Conservation (phyloP, 495 filamentous ascomycete species). For the Cryomyces minteri region DNA sequence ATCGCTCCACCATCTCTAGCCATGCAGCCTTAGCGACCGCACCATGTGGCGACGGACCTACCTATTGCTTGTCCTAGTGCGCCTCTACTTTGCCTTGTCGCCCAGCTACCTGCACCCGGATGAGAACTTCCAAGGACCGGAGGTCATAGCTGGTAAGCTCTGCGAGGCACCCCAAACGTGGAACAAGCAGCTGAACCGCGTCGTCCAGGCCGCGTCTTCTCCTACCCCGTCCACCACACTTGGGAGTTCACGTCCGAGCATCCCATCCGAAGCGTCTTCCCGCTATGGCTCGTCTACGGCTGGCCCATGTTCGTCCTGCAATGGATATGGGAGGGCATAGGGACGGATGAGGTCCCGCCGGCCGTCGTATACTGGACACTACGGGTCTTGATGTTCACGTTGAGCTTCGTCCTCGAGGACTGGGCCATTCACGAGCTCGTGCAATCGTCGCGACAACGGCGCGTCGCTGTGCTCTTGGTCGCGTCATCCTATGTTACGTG, state of each 20-base stretch:
- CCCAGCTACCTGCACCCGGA: constrained; percentile 96
- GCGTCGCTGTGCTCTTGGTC: constrained; percentile 55
- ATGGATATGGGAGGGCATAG: constrained; percentile 60
- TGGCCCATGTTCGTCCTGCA: constrained; percentile 78
- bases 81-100: constrained; percentile 83
- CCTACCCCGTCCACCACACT: constrained; percentile 64
- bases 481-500: constrained; percentile 96
- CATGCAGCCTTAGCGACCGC: background rate
- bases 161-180: background rate
- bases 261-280: constrained; percentile 88
- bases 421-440: constrained; percentile 91
- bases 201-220: constrained; percentile 62
- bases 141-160: constrained; percentile 81
- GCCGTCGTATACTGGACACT: constrained; percentile 75
- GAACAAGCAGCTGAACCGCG: background rate
- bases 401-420: constrained; percentile 92
- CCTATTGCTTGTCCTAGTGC: constrained; percentile 63
- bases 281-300: constrained; percentile 86
- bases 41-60: constrained; percentile 85
- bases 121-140: constrained; percentile 95
- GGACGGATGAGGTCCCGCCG: constrained; percentile 32
- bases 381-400: constrained; percentile 71
- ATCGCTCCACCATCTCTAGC: no score
- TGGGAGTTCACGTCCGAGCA: constrained; percentile 85
- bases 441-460: constrained; percentile 50